A percentile compares a stretch with the other conserved stretches of the same genome.
Conservation (phyloP, 179 eudicot species). For the Silene noctiflora region DNA sequence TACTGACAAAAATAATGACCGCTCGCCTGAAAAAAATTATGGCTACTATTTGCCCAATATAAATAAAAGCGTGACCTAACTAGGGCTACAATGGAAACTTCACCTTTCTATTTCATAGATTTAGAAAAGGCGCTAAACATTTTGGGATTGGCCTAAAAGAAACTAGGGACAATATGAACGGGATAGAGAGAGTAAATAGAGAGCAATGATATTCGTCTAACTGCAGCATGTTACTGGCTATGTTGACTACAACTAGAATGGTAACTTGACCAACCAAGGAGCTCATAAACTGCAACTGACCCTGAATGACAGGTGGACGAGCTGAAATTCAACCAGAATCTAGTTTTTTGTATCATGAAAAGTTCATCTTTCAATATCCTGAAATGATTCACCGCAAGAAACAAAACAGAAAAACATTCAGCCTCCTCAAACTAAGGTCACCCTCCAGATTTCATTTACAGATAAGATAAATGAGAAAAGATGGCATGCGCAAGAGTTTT, state of each 20-base stretch:
- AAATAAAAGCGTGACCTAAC: too few species aligned
- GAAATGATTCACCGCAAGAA: neutral
- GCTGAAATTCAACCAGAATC: neutral
- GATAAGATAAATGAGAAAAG: neutral
- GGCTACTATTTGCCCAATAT: too few species aligned
- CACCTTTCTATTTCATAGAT: too few species aligned
- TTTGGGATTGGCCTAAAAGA: too few species aligned
- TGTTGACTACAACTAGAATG: neutral
- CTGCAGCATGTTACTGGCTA: neutral
- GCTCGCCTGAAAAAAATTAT: too few species aligned
- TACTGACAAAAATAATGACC: too few species aligned
- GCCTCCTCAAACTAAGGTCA: neutral
- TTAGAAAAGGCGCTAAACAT: too few species aligned
- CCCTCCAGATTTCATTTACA: neutral
- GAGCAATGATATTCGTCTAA: too few species aligned
- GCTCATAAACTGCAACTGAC: neutral
- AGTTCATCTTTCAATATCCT: neutral
- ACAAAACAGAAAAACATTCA: neutral
- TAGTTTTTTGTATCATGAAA: too few species aligned
- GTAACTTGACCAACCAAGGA: neutral
- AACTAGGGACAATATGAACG: too few species aligned
- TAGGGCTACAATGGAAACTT: too few species aligned
- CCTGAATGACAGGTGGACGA: neutral
- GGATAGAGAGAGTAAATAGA: too few species aligned
- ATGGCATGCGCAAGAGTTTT: neutral